A percentile compares a stretch with the other conserved stretches of the same genome.
Evolutionary conservation across 805 yeast species (phyloP).

Genomic region (Nakazawaea anatomiae): DNA sequence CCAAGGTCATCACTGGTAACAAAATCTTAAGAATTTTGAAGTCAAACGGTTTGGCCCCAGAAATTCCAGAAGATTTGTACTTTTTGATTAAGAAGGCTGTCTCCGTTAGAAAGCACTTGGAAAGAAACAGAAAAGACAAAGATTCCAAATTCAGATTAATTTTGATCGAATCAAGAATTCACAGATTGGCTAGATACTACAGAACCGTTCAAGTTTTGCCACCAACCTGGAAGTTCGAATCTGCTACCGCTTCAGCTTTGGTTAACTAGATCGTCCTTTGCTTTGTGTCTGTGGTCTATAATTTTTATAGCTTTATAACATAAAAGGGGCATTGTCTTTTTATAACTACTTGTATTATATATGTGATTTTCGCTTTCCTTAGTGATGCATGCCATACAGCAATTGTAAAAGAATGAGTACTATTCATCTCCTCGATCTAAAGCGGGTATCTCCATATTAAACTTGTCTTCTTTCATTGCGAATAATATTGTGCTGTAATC

Average conservation of each 20-base stretch:
- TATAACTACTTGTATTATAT: neutral
- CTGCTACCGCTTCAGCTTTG: slow-evolving; percentile 99
- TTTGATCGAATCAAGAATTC: slow-evolving; percentile 99
- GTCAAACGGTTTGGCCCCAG: slow-evolving; percentile 99
- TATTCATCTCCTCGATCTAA: slow-evolving; percentile 7
- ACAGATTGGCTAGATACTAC: slow-evolving; percentile 99
- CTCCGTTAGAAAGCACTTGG: slow-evolving; percentile 99
- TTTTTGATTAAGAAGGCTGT: slow-evolving; percentile 99
- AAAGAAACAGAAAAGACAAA: slow-evolving; percentile 99
- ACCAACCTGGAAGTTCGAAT: slow-evolving; percentile 99
- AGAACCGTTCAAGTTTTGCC: slow-evolving; percentile 98
- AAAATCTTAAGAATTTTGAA: slow-evolving; percentile 98
- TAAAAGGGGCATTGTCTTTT: slow-evolving; percentile 1
- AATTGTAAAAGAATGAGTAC: neutral
- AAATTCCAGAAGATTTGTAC: slow-evolving; percentile 99
- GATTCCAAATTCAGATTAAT: slow-evolving; percentile 99
- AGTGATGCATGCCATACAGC: neutral
- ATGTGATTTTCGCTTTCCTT: neutral
- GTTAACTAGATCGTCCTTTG: slow-evolving; percentile 68
- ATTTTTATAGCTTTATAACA: slow-evolving; percentile 15
- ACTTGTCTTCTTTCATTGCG: slow-evolving; percentile 30
- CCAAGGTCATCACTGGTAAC: slow-evolving; percentile 98
- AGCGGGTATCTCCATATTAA: slow-evolving; percentile 19
- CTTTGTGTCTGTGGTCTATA: slow-evolving; percentile 9
- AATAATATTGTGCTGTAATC: slow-evolving; percentile 41